A percentile compares a stretch with the other conserved stretches of the same genome.
Conservation (phyloP, 257 asterid species). For the Scutellaria barbata region DNA sequence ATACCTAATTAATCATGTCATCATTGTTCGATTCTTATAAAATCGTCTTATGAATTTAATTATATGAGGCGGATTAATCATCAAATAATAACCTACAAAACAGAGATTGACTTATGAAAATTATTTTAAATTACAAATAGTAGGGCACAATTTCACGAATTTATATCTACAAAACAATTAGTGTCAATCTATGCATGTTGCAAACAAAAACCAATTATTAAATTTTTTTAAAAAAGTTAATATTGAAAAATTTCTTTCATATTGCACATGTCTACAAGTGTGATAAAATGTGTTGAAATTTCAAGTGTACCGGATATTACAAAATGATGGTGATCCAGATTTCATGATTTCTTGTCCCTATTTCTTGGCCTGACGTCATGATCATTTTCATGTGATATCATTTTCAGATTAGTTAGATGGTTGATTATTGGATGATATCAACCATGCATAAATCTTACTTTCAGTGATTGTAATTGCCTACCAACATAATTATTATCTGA, state of each 20-base stretch:
- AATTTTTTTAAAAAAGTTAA: no score
- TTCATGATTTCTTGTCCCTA: conserved; percentile 31
- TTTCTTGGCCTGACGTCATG: conserved; percentile 45
- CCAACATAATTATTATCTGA: neutral
- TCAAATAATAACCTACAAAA: no score
- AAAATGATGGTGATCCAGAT: conserved; percentile 36
- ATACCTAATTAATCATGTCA: no score
- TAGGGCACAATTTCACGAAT: no score
- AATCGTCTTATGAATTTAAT: no score
- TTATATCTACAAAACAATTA: no score
- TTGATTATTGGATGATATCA: neutral
- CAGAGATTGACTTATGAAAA: no score
- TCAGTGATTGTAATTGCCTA: neutral
- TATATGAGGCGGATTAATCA: no score
- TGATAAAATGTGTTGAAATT: neutral
- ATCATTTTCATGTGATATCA: conserved; percentile 44
- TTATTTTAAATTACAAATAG: no score
- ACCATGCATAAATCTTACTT: neutral
- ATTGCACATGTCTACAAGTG: neutral
- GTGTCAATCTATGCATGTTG: no score
- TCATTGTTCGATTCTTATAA: no score
- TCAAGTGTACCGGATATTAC: conserved; percentile 1
- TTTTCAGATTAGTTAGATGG: conserved; percentile 37
- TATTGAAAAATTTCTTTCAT: neutral
- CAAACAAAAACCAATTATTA: no score